phyloP scores from a whole-genome alignment of 176 grass and related monocot species.

The Rhipidocladum racemiflorum region DNA sequence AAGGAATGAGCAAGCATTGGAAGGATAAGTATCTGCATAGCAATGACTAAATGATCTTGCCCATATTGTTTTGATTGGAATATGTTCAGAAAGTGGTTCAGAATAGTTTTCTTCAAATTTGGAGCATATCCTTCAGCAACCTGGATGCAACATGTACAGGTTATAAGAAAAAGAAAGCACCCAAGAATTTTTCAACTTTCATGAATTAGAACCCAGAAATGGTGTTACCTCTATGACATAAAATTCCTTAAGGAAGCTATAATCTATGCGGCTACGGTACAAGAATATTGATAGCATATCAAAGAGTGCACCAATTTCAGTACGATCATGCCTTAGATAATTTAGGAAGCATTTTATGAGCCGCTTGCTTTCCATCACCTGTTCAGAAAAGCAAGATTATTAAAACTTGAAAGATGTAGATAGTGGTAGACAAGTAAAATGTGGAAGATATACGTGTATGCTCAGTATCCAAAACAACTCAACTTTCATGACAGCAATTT shows the following conservation, averaged over 20 bases:
- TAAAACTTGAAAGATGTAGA: background rate
- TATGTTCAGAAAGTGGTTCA: conserved; percentile 85
- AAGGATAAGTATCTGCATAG: conserved; percentile 99
- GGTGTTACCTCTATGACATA: conserved; percentile 88
- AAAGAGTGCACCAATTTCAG: conserved; percentile 91
- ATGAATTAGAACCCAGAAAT: conserved; percentile 10
- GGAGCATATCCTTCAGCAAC: conserved; percentile 94
- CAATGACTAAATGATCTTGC: conserved; percentile 96
- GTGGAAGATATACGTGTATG: background rate
- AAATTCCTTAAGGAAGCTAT: conserved; percentile 96
- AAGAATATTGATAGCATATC: conserved; percentile 99
- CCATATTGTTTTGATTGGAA: conserved; percentile 94
- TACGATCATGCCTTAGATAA: conserved; percentile 81
- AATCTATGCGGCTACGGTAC: conserved; percentile 91
- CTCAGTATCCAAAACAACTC: background rate
- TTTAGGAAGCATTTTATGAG: conserved; percentile 98
- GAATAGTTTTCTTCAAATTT: conserved; percentile 86
- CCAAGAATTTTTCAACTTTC: conserved; percentile 10
- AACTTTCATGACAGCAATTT: background rate
- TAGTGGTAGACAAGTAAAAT: background rate
- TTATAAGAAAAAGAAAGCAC: conserved; percentile 26
- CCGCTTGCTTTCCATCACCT: conserved; percentile 99
- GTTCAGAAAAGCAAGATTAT: conserved; percentile 28
- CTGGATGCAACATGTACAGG: conserved; percentile 40
- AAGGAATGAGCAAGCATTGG: conserved; percentile 99